Conservation (phyloP, 371 early-diverging fungal genomes). For the Parasitella parasitica region DNA sequence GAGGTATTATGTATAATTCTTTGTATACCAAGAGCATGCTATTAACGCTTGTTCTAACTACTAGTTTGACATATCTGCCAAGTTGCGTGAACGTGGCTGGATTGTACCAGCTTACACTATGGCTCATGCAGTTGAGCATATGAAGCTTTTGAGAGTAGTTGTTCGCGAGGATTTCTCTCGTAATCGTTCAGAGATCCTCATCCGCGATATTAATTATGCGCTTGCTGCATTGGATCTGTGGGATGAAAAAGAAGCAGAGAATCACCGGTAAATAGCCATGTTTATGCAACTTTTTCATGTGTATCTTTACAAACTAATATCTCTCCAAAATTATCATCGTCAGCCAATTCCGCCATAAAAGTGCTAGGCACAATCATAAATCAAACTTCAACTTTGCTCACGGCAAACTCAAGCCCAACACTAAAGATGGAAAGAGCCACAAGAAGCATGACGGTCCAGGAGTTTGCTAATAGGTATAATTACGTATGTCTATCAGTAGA, state of each 20-base stretch:
- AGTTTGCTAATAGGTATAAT: conserved; percentile 10
- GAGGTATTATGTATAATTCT: no score
- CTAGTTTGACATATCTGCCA: conserved; percentile 48
- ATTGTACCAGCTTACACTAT: conserved; percentile 63
- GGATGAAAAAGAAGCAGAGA: conserved; percentile 8
- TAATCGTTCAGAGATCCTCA: conserved; percentile 29
- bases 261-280: conserved; percentile 19
- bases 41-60: no score
- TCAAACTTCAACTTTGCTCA: neutral
- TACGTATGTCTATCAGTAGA: no score
- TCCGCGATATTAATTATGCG: conserved; percentile 26
- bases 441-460: conserved; percentile 6
- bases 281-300: neutral
- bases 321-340: no score
- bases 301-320: neutral
- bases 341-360: conserved; percentile 1
- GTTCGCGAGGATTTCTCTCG: conserved; percentile 52
- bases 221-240: conserved; percentile 11
- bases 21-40: no score
- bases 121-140: conserved; percentile 44
- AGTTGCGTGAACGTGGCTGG: conserved; percentile 59
- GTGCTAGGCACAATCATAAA: conserved; percentile 10
- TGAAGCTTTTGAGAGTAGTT: conserved; percentile 57
- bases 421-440: neutral
- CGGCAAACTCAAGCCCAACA: neutral